Percentiles rank a stretch among this genome's conserved stretches.
These are phyloP conservation scores for Phytomonas francai DNA, from an alignment of 208 protist genomes.

Conservation along the genomic window DNA sequence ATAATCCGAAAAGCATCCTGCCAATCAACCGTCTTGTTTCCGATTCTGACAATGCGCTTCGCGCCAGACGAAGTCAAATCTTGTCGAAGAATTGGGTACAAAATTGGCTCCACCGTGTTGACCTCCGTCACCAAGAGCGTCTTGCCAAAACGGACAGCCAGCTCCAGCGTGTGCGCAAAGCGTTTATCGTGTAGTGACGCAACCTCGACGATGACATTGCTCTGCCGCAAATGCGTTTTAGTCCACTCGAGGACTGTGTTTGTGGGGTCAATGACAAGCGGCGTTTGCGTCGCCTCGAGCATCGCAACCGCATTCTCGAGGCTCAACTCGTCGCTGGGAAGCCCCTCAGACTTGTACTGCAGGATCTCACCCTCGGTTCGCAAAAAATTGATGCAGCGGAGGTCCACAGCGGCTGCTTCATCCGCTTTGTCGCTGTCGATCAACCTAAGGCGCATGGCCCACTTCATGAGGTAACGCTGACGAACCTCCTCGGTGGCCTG, in stretches of 20 bases:
- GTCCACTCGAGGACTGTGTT: slow-evolving; percentile 92
- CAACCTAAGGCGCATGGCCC: slow-evolving; percentile 63
- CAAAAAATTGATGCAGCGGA: slow-evolving; percentile 84
- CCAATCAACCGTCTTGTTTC: slow-evolving; percentile 95
- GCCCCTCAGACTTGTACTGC: slow-evolving; percentile 92
- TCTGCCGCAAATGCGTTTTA: slow-evolving; percentile 63
- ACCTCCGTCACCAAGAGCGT: slow-evolving; percentile 95
- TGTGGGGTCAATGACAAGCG: slow-evolving; percentile 95
- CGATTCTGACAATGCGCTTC: slow-evolving; percentile 91
- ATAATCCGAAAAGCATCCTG: slow-evolving; percentile 93
- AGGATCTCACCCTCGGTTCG: slow-evolving; percentile 91
- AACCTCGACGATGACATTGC: slow-evolving; percentile 75
- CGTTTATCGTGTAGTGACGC: slow-evolving; percentile 88
- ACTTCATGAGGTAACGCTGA: slow-evolving; percentile 52
- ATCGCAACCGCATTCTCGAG: slow-evolving; percentile 96
- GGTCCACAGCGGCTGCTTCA: slow-evolving; percentile 14
- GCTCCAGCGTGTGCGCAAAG: slow-evolving; percentile 93
- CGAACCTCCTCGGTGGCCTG: slow-evolving; percentile 82
- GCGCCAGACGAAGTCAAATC: slow-evolving; percentile 88
- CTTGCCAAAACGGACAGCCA: slow-evolving; percentile 97
- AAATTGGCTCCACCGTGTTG: slow-evolving; percentile 89
- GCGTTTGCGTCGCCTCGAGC: slow-evolving; percentile 72
- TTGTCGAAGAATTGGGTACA: slow-evolving; percentile 92
- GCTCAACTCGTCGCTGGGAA: slow-evolving; percentile 92
- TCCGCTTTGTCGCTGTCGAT: neutral